Conservation (phyloP, 2,329 filamentous ascomycete genomes). For the Sclerotinia trifoliorum region DNA sequence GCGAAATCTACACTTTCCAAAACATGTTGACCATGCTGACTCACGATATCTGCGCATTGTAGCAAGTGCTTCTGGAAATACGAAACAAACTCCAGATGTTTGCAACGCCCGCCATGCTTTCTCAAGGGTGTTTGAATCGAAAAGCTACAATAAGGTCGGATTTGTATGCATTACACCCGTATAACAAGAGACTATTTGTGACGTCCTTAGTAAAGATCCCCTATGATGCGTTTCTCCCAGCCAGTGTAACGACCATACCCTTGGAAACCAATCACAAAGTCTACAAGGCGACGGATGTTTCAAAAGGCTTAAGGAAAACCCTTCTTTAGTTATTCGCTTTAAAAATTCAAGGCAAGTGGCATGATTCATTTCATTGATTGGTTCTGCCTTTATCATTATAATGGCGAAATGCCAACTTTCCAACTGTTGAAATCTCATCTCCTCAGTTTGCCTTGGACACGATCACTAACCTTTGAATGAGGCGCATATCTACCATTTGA, state of each 20-base stretch:
- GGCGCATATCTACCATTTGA: conserved; percentile 29
- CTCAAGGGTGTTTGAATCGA: conserved; percentile 5
- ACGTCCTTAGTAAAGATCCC: background rate
- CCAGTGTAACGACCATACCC: background rate
- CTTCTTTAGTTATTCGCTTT: background rate
- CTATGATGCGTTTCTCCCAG: conserved; percentile 7
- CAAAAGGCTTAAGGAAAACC: background rate
- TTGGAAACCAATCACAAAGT: conserved; percentile 2
- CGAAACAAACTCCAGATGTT: background rate
- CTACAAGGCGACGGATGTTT: background rate
- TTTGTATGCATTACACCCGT: conserved; percentile 11
- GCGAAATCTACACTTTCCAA: background rate
- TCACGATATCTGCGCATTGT: background rate
- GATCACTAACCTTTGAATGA: conserved; percentile 22
- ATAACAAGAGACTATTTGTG: background rate
- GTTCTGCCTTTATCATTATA: background rate
- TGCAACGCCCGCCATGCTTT: background rate
- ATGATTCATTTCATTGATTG: conserved; percentile 7
- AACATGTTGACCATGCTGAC: background rate
- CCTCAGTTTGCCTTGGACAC: conserved; percentile 28
- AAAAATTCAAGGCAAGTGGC: conserved; percentile 8
- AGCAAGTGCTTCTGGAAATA: background rate
- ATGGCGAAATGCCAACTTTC: conserved; percentile 15
- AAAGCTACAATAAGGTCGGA: conserved; percentile 8
- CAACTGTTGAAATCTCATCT: conserved; percentile 24